These are phyloP conservation scores for Diutina sp. DNA, from an alignment of 1,139 yeast species.

Conservation along the genomic window DNA sequence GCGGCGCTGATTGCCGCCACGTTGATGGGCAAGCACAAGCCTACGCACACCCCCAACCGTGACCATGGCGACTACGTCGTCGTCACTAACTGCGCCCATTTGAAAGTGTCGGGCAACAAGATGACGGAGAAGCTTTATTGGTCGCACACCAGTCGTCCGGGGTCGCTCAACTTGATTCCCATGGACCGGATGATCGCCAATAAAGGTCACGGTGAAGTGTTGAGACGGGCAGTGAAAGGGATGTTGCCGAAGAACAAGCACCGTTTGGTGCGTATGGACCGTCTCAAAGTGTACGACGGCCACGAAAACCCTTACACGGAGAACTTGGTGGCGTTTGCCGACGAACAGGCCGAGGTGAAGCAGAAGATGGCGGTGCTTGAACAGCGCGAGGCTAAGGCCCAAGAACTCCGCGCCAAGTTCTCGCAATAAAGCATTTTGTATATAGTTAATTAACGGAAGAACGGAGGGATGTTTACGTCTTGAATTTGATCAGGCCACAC, in stretches of 20 bases:
- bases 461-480: neutral
- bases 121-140: conserved; percentile 76
- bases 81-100: conserved; percentile 78
- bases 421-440: conserved; percentile 11
- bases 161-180: conserved; percentile 71
- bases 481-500: no score
- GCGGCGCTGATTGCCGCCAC: conserved; percentile 83
- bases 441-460: conserved; percentile 3
- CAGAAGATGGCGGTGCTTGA: conserved; percentile 27
- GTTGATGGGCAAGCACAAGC: conserved; percentile 93
- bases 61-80: conserved; percentile 97
- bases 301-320: conserved; percentile 76
- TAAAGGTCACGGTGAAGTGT: conserved; percentile 75
- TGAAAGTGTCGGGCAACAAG: conserved; percentile 77
- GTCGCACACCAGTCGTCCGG: conserved; percentile 86
- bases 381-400: conserved; percentile 19
- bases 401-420: conserved; percentile 23
- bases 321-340: conserved; percentile 79
- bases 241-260: conserved; percentile 91
- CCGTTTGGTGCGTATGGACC: conserved; percentile 65
- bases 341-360: conserved; percentile 48
- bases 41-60: conserved; percentile 57
- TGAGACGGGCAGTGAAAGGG: conserved; percentile 80
- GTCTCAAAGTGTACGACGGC: conserved; percentile 82
- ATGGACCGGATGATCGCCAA: conserved; percentile 69